Conservation (phyloP, 768 basidiomycete species). For the Leccinum olivaceopallidum region DNA sequence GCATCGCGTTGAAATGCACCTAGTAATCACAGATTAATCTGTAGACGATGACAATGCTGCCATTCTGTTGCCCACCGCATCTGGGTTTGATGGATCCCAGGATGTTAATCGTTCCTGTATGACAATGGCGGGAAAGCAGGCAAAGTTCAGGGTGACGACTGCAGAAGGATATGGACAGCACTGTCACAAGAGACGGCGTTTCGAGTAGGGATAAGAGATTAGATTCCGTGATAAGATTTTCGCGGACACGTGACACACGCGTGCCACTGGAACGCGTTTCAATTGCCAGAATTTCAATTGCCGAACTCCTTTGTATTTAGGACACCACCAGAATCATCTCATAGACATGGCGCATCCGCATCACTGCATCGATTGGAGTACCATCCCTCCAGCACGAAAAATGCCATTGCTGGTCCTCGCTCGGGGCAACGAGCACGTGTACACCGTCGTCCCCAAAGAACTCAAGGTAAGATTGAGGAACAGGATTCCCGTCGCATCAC, state of each 20-base stretch:
- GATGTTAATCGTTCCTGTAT: background rate
- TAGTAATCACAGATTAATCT: background rate
- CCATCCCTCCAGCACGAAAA: slow-evolving; percentile 20
- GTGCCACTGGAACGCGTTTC: slow-evolving; percentile 3
- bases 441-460: slow-evolving; percentile 18
- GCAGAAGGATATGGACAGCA: background rate
- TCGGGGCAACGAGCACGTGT: slow-evolving; percentile 16
- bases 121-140: background rate
- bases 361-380: slow-evolving; percentile 30
- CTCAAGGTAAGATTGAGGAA: slow-evolving; percentile 13
- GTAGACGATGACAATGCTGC: background rate
- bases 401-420: slow-evolving; percentile 22
- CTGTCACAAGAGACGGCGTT: background rate
- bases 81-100: background rate
- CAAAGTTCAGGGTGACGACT: slow-evolving; percentile 6
- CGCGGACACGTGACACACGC: slow-evolving; percentile 15
- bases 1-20: background rate
- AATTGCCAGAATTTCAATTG: background rate
- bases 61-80: too few species aligned
- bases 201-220: background rate
- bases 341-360: slow-evolving; percentile 27
- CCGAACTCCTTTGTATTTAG: background rate
- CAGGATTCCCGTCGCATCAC: background rate
- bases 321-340: background rate
- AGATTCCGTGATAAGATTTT: background rate